Evolutionary conservation across 2,329 filamentous ascomycete species (phyloP).

Genomic region (Fusarium euwallaceae): DNA sequence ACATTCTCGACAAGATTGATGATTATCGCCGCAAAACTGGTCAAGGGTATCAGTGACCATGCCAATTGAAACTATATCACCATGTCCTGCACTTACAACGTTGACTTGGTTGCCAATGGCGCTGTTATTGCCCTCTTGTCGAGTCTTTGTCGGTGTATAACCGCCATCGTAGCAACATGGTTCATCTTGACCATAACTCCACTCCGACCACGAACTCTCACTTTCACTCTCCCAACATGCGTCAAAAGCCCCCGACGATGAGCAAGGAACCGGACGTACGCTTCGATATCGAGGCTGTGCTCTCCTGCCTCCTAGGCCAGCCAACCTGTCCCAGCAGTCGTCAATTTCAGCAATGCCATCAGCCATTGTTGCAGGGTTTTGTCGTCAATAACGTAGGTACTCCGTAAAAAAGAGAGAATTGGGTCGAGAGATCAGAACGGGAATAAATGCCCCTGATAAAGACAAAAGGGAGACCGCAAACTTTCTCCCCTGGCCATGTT

Average conservation of each 20-base stretch:
- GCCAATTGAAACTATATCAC: background rate
- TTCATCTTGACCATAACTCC: conserved; percentile 9
- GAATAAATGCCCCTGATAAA: too few relatives aligned
- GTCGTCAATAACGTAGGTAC: background rate
- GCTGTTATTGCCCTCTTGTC: background rate
- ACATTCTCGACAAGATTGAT: background rate
- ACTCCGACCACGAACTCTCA: conserved; percentile 15
- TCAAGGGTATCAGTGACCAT: background rate
- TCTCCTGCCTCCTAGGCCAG: background rate
- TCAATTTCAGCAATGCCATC: conserved; percentile 28
- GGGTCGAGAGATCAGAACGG: too few relatives aligned
- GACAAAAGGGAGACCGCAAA: background rate
- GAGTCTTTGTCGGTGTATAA: background rate
- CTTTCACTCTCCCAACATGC: conserved; percentile 18
- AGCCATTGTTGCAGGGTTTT: conserved; percentile 13
- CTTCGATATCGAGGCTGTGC: background rate
- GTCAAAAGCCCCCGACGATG: background rate
- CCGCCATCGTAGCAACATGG: conserved; percentile 25
- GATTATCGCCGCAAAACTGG: conserved; percentile 6
- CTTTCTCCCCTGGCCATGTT: background rate
- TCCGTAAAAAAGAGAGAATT: background rate
- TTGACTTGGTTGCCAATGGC: background rate
- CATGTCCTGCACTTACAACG: conserved; percentile 3
- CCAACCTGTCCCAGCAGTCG: conserved; percentile 6
- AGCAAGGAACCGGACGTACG: background rate